Evolutionary conservation across 169 alveolate species (phyloP).

Genomic region (Pseudocohnilembus persalinus): DNA sequence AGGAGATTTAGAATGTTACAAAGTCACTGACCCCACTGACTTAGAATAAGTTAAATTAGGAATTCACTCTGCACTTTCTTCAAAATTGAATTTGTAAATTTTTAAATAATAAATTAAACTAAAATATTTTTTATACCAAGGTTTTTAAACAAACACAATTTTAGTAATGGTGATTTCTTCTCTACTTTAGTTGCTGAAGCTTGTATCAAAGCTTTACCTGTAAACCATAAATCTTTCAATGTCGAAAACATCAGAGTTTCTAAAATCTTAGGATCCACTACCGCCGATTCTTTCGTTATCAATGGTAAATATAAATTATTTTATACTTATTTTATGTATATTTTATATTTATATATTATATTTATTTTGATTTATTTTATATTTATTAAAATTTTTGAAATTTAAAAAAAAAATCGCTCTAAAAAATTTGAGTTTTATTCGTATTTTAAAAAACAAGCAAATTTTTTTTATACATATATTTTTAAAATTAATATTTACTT

Average conservation of each 20-base stretch:
- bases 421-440: too few relatives aligned
- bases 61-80: conserved; percentile 67
- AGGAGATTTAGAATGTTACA: conserved; percentile 65
- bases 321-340: too few relatives aligned
- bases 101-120: too few relatives aligned
- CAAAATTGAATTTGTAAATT: conserved; percentile 49
- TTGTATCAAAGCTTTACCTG: conserved; percentile 91
- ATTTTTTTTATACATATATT: too few relatives aligned
- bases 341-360: too few relatives aligned
- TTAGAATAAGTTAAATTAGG: conserved; percentile 74
- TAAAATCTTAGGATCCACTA: conserved; percentile 96
- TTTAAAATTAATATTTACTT: too few relatives aligned
- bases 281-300: conserved; percentile 88
- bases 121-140: too few relatives aligned
- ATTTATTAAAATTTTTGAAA: too few relatives aligned
- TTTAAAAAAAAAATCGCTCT: too few relatives aligned
- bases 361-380: too few relatives aligned
- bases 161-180: conserved; percentile 81
- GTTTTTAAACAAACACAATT: too few relatives aligned
- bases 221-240: conserved; percentile 89
- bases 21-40: conserved; percentile 66
- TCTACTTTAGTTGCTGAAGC: conserved; percentile 92
- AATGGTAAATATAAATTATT: conserved; percentile 25
- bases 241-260: conserved; percentile 97
- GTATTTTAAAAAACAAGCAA: too few relatives aligned